These are phyloP conservation scores for Hypoxylon sp. DNA, from an alignment of 2,329 filamentous ascomycete genomes.

Conservation along the genomic window DNA sequence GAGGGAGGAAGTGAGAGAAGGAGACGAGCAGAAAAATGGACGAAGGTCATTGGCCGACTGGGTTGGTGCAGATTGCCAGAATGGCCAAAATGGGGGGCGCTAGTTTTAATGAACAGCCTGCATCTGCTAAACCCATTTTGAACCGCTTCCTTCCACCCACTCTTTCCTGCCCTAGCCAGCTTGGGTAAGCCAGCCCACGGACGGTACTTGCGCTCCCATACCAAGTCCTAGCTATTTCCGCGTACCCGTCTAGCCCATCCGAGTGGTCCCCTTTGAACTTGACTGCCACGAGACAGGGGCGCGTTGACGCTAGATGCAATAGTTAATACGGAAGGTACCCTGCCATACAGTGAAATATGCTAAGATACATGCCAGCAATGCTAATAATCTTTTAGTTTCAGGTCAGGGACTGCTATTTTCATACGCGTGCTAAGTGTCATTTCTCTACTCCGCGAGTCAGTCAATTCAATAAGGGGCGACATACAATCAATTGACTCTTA, in stretches of 20 bases:
- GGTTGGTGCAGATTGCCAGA: constrained; percentile 57
- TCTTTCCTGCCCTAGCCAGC: constrained; percentile 6
- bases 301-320: constrained; percentile 17
- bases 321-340: constrained; percentile 35
- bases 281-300: constrained; percentile 14
- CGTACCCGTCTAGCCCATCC: constrained; percentile 12
- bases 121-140: constrained; percentile 45
- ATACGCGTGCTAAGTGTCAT: constrained; percentile 6
- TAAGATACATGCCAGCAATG: constrained; percentile 22
- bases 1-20: constrained; percentile 47
- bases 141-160: constrained; percentile 27
- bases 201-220: constrained; percentile 16
- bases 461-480: background rate
- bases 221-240: constrained; percentile 14
- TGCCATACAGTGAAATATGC: constrained; percentile 3
- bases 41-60: constrained; percentile 49
- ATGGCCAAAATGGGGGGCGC: constrained; percentile 58
- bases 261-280: background rate
- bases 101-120: constrained; percentile 60
- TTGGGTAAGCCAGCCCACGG: constrained; percentile 11
- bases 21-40: constrained; percentile 43
- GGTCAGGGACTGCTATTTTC: constrained; percentile 27
- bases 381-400: constrained; percentile 28
- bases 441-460: background rate
- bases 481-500: constrained; percentile 1